Conservation (phyloP, 2,329 filamentous ascomycete genomes). For the Cladophialophora immunda region DNA sequence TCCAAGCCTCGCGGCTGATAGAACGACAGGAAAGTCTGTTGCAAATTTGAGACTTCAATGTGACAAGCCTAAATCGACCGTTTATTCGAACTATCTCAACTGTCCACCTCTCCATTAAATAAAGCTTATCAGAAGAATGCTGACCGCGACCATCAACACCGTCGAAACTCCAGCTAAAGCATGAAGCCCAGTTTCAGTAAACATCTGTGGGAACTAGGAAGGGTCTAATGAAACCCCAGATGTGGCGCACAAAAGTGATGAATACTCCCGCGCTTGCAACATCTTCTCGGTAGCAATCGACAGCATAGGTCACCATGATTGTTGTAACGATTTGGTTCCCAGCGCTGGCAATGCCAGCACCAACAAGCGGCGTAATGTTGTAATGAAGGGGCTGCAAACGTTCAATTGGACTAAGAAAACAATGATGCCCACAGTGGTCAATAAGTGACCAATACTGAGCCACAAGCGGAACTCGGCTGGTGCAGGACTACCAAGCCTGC, state of each 20-base stretch:
- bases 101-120: too few relatives aligned
- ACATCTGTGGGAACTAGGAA: slow-evolving; percentile 21
- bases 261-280: slow-evolving; percentile 66
- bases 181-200: slow-evolving; percentile 6
- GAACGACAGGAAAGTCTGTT: too few relatives aligned
- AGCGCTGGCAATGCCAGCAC: slow-evolving; percentile 60
- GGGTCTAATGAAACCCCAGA: slow-evolving; percentile 21
- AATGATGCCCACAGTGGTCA: slow-evolving; percentile 62
- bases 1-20: too few relatives aligned
- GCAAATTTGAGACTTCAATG: too few relatives aligned
- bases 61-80: too few relatives aligned
- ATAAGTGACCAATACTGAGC: slow-evolving; percentile 63
- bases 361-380: slow-evolving; percentile 66
- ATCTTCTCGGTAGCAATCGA: slow-evolving; percentile 65
- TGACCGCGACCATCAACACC: too few relatives aligned
- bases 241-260: slow-evolving; percentile 64
- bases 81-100: too few relatives aligned
- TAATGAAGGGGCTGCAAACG: slow-evolving; percentile 54
- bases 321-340: slow-evolving; percentile 71
- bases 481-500: slow-evolving; percentile 45
- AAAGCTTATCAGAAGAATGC: too few relatives aligned
- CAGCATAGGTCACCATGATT: slow-evolving; percentile 62
- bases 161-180: neutral
- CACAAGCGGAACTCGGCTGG: slow-evolving; percentile 65
- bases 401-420: slow-evolving; percentile 64